Evolutionary conservation across 495 filamentous ascomycete species (phyloP).

Genomic region (Neurospora pannonica): DNA sequence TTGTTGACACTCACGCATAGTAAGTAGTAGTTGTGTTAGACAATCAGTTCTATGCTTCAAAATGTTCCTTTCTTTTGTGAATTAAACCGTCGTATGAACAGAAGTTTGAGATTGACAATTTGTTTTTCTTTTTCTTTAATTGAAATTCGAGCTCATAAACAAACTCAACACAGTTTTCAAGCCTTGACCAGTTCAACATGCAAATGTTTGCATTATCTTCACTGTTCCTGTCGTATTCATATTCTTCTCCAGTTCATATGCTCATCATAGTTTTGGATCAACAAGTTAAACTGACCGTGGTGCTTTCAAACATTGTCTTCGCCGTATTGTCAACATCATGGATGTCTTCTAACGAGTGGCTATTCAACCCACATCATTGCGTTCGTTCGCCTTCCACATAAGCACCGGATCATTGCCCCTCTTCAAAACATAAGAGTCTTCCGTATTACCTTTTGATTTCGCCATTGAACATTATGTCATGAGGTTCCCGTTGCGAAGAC

Average conservation of each 20-base stretch:
- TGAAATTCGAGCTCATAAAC: background rate
- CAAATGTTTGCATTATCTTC: background rate
- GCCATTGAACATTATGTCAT: background rate
- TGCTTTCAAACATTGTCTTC: background rate
- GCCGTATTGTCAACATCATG: background rate
- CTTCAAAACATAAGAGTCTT: background rate
- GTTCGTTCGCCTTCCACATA: background rate
- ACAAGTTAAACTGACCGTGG: background rate
- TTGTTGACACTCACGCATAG: background rate
- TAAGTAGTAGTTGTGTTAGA: too few relatives aligned
- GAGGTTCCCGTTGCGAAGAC: background rate
- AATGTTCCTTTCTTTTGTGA: too few relatives aligned
- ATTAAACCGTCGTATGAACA: background rate
- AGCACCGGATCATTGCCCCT: background rate
- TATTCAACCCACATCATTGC: background rate
- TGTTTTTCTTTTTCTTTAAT: background rate
- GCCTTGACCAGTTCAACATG: background rate
- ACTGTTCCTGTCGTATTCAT: background rate
- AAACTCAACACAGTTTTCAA: background rate
- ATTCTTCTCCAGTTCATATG: background rate
- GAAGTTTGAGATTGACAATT: background rate
- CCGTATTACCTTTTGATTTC: background rate
- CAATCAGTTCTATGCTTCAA: background rate
- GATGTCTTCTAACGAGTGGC: background rate
- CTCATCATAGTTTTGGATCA: background rate